Conservation (phyloP, 306 rosid species). For the Pterocarpus santalinus region DNA sequence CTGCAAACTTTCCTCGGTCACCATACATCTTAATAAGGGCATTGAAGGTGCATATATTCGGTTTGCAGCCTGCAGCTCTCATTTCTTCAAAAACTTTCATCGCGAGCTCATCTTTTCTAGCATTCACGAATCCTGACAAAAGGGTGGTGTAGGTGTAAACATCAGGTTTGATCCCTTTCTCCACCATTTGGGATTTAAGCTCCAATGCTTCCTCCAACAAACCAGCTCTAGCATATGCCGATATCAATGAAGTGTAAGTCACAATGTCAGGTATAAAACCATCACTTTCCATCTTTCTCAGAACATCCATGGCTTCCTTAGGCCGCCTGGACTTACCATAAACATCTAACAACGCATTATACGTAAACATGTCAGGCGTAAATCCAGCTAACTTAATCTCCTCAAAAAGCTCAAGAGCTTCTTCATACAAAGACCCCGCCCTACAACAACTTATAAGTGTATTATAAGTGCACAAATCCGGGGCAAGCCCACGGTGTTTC, state of each 20-base stretch:
- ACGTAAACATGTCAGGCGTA: slow-evolving; percentile 73
- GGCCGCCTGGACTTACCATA: slow-evolving; percentile 84
- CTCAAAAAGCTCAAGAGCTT: slow-evolving; percentile 73
- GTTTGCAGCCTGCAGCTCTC: slow-evolving; percentile 76
- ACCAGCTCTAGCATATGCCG: slow-evolving; percentile 81
- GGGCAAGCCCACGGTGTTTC: slow-evolving; percentile 68
- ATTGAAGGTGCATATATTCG: slow-evolving; percentile 87
- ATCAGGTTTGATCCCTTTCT: slow-evolving; percentile 77
- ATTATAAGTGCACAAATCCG: slow-evolving; percentile 83
- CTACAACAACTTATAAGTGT: slow-evolving; percentile 82
- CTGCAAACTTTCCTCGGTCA: slow-evolving; percentile 76
- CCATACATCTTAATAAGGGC: slow-evolving; percentile 90
- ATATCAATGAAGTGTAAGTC: slow-evolving; percentile 79
- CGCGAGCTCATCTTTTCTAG: slow-evolving; percentile 73
- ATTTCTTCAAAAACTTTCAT: slow-evolving; percentile 73
- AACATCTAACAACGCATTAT: slow-evolving; percentile 82
- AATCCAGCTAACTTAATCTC: slow-evolving; percentile 76
- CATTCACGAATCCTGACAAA: slow-evolving; percentile 78
- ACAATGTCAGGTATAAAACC: slow-evolving; percentile 69
- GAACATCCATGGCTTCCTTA: slow-evolving; percentile 83
- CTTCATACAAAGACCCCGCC: slow-evolving; percentile 75
- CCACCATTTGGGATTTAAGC: slow-evolving; percentile 68
- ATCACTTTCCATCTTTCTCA: slow-evolving; percentile 77
- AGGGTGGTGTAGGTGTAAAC: slow-evolving; percentile 86
- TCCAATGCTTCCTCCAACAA: slow-evolving; percentile 73